These are phyloP conservation scores for Saccharomycopsis sp. DNA, from an alignment of 805 yeast species.

Conservation along the genomic window DNA sequence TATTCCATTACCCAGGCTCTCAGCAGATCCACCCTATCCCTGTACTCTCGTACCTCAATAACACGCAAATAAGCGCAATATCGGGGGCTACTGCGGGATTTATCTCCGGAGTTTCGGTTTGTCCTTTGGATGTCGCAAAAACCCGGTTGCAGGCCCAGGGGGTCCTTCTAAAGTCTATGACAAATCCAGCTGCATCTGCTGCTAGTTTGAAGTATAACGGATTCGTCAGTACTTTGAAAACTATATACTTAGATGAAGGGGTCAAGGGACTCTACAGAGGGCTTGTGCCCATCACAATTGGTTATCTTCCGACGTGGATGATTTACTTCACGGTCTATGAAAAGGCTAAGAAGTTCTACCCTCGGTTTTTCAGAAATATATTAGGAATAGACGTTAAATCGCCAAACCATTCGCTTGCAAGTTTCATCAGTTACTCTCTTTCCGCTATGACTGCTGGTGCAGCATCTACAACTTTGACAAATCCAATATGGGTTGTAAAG, in stretches of 20 bases:
- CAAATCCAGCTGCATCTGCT: conserved; percentile 12
- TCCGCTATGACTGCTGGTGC: conserved; percentile 87
- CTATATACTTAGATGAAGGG: conserved; percentile 75
- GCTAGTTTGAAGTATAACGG: conserved; percentile 45
- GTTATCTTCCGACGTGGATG: conserved; percentile 97
- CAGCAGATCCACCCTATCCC: conserved; percentile 12
- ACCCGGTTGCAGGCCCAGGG: conserved; percentile 94
- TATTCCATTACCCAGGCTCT: conserved; percentile 6
- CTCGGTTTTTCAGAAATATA: conserved; percentile 32
- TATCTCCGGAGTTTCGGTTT: conserved; percentile 79
- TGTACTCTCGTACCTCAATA: conserved; percentile 26
- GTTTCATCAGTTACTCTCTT: conserved; percentile 34
- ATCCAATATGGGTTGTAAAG: conserved; percentile 97
- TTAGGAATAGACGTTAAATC: background rate
- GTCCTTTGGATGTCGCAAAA: conserved; percentile 94
- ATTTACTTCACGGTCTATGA: conserved; percentile 91
- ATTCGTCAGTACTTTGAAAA: conserved; percentile 52
- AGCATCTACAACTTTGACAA: conserved; percentile 74
- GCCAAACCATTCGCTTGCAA: conserved; percentile 22
- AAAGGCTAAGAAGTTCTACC: conserved; percentile 54
- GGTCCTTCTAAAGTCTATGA: conserved; percentile 25
- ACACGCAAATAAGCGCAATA: conserved; percentile 60
- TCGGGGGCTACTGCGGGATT: conserved; percentile 96
- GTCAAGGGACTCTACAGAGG: conserved; percentile 82
- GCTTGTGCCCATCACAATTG: conserved; percentile 82